Percentiles rank a stretch among this genome's conserved stretches.
These are phyloP conservation scores for Buddleja alternifolia DNA, from an alignment of 257 asterid genomes.

Conservation along the genomic window DNA sequence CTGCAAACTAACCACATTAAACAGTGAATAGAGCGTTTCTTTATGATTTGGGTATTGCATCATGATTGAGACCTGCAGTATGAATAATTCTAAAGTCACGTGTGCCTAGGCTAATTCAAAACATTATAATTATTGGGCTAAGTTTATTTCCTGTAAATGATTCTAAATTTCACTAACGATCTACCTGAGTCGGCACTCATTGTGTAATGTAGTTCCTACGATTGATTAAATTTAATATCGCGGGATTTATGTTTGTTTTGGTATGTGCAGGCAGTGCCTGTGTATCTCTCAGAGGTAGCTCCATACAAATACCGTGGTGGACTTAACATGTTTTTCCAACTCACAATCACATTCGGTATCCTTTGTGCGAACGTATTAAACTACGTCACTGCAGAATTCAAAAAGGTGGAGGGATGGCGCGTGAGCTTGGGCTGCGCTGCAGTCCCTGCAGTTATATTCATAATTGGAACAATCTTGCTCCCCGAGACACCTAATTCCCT, in stretches of 20 bases:
- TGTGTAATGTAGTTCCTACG: too few relatives aligned
- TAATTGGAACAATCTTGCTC: conserved; percentile 45
- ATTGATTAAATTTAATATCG: too few relatives aligned
- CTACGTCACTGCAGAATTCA: conserved; percentile 10
- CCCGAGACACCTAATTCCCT: conserved; percentile 72
- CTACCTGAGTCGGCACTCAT: too few relatives aligned
- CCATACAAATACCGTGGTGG: conserved; percentile 55
- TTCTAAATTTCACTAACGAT: too few relatives aligned
- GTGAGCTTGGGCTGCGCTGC: conserved; percentile 45
- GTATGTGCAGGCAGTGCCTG: conserved; percentile 37
- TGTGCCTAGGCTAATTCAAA: too few relatives aligned
- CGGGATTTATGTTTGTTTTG: not conserved
- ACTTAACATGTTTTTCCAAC: conserved; percentile 48
- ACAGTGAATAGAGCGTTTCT: too few relatives aligned
- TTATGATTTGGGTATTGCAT: too few relatives aligned
- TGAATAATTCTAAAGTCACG: too few relatives aligned
- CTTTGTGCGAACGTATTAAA: conserved; percentile 37
- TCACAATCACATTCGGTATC: conserved; percentile 51
- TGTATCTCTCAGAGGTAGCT: conserved; percentile 54
- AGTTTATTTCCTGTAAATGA: too few relatives aligned
- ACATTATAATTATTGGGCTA: too few relatives aligned
- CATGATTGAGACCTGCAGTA: too few relatives aligned
- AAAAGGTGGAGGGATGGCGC: conserved; percentile 35
- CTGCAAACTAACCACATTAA: too few relatives aligned
- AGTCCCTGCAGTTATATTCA: conserved; percentile 46